phyloP scores from a whole-genome alignment of 2,329 filamentous ascomycete genomes.

The Penicillium sp. region DNA sequence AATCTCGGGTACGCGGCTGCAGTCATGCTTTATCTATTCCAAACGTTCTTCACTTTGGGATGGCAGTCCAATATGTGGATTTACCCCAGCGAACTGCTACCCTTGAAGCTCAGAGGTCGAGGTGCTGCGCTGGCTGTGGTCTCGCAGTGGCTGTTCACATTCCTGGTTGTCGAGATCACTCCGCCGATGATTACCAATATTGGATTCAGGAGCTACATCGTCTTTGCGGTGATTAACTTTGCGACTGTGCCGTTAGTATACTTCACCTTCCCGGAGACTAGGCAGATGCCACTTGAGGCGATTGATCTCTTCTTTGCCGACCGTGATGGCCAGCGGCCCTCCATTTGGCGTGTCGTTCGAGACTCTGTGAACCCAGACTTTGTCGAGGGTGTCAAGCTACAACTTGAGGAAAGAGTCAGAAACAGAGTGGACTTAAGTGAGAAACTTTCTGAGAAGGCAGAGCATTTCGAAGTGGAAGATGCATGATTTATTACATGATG shows the following conservation, averaged over 20 bases:
- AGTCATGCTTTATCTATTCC: constrained; percentile 17
- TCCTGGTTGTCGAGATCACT: constrained; percentile 24
- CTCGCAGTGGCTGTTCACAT: constrained; percentile 27
- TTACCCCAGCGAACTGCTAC: constrained; percentile 22
- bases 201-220: constrained; percentile 22
- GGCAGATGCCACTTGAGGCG: constrained; percentile 11
- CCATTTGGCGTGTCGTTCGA: constrained; percentile 10
- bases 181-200: constrained; percentile 23
- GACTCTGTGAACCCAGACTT: constrained; percentile 12
- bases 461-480: background rate
- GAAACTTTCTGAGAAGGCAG: background rate
- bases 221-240: constrained; percentile 24
- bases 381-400: constrained; percentile 3
- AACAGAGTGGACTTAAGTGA: background rate
- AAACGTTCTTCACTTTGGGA: constrained; percentile 17
- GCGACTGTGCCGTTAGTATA: constrained; percentile 20
- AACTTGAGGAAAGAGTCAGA: constrained; percentile 37
- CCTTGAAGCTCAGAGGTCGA: constrained; percentile 17
- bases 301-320: constrained; percentile 13
- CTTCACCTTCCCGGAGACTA: constrained; percentile 22
- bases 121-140: constrained; percentile 23
- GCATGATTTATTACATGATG: background rate
- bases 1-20: constrained; percentile 18
- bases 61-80: constrained; percentile 23
- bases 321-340: constrained; percentile 10